phyloP scores from a whole-genome alignment of 2,329 filamentous ascomycete genomes.

The Daldinia sp. region DNA sequence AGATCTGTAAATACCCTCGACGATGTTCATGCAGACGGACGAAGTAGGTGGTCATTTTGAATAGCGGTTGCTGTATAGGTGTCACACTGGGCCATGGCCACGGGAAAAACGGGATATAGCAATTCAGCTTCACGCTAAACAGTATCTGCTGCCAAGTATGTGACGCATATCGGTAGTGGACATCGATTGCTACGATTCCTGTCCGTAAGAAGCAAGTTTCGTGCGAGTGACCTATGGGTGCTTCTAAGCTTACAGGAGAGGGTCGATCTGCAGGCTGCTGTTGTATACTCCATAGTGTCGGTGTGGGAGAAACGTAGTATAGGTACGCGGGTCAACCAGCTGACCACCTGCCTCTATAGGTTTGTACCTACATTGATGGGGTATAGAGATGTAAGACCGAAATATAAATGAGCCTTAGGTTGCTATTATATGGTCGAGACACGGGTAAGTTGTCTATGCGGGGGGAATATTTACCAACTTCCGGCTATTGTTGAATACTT shows the following conservation, averaged over 20 bases:
- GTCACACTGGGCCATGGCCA: constrained; percentile 17
- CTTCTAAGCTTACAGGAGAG: constrained; percentile 14
- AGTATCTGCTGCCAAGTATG: constrained; percentile 31
- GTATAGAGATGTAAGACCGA: constrained; percentile 23
- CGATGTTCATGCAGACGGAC: constrained; percentile 13
- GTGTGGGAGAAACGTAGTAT: constrained; percentile 17
- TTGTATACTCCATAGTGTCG: constrained; percentile 14
- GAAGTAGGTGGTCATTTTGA: constrained; percentile 6
- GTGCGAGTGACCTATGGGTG: constrained; percentile 13
- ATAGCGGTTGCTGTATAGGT: constrained; percentile 5
- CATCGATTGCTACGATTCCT: constrained; percentile 20
- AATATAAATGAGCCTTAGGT: constrained; percentile 39
- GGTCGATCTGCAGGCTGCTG: constrained; percentile 17
- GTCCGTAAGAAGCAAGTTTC: constrained; percentile 18
- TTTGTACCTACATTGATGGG: constrained; percentile 19
- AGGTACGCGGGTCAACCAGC: constrained; percentile 11
- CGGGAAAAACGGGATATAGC: constrained; percentile 37
- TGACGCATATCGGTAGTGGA: constrained; percentile 35
- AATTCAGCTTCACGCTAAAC: constrained; percentile 14
- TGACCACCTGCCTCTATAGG: constrained; percentile 16
- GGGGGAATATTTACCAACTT: constrained; percentile 37
- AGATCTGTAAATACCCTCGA: constrained; percentile 15
- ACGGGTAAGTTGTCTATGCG: constrained; percentile 40
- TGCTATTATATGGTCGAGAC: constrained; percentile 32
- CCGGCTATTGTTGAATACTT: constrained; percentile 41